Evolutionary conservation across 164 flowering plant genomes (phyloP).

Genomic region (Santalum album): DNA sequence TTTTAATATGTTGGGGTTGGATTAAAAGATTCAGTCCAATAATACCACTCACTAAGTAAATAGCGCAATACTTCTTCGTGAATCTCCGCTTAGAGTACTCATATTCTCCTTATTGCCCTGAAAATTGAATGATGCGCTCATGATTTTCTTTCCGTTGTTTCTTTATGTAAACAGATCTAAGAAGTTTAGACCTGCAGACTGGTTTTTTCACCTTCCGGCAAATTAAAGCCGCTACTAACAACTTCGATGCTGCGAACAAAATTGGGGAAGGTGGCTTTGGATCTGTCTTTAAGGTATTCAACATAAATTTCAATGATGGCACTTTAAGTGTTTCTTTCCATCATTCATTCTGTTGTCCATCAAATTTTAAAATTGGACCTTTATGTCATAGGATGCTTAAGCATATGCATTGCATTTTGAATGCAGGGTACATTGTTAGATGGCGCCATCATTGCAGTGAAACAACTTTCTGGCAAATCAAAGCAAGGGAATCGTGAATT

Average conservation of each 20-base stretch:
- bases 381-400: no score
- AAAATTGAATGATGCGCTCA: no score
- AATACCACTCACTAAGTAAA: no score
- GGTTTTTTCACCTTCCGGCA: neutral
- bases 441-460: slow-evolving; percentile 55
- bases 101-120: no score
- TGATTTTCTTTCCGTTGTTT: neutral
- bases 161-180: neutral
- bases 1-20: no score
- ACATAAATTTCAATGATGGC: neutral
- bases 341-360: no score
- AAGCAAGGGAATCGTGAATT: slow-evolving; percentile 77
- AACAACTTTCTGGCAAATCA: slow-evolving; percentile 64
- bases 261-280: neutral
- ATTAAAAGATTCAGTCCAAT: no score
- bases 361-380: no score
- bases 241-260: neutral
- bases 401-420: neutral
- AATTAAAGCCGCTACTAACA: neutral
- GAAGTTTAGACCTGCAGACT: neutral
- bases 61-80: no score
- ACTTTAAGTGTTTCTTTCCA: neutral
- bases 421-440: slow-evolving; percentile 46
- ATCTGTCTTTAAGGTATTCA: neutral
- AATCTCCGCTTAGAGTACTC: no score